phyloP scores from a whole-genome alignment of 495 filamentous ascomycete genomes.

The Opeltia flavorubescens region DNA sequence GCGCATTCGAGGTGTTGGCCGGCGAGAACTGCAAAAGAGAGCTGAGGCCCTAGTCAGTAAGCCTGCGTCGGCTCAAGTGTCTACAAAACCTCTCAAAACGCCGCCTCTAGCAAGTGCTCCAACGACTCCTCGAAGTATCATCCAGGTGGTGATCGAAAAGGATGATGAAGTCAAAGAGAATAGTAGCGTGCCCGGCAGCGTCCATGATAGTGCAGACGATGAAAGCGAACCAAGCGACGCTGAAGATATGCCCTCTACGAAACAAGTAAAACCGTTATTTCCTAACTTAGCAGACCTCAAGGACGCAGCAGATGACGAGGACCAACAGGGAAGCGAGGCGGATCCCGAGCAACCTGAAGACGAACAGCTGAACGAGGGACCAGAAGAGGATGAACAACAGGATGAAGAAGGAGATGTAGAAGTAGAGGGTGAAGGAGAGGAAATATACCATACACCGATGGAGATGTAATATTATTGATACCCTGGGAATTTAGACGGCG shows the following conservation, averaged over 20 bases:
- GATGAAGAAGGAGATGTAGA: constrained; percentile 9
- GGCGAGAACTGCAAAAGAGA: constrained; percentile 47
- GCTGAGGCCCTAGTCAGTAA: constrained; percentile 42
- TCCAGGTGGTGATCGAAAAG: constrained; percentile 8
- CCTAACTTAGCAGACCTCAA: constrained; percentile 18
- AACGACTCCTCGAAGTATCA: constrained; percentile 2
- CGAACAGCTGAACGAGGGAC: background rate
- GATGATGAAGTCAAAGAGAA: constrained; percentile 17
- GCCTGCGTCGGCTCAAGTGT: constrained; percentile 7
- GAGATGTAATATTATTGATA: constrained; percentile 1
- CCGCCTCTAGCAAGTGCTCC: constrained; percentile 11
- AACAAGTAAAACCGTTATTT: constrained; percentile 21
- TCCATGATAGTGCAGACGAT: constrained; percentile 65
- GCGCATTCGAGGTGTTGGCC: constrained; percentile 45
- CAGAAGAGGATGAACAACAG: background rate
- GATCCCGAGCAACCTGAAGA: background rate
- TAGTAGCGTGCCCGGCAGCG: constrained; percentile 38
- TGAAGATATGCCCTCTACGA: constrained; percentile 24
- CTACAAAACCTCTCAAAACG: constrained; percentile 17
- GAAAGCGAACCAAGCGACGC: constrained; percentile 70
- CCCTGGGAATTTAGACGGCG: background rate
- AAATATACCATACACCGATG: constrained; percentile 1
- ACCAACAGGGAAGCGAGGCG: background rate
- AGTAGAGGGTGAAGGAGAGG: constrained; percentile 3
- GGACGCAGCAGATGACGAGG: constrained; percentile 3